A percentile compares a stretch with the other conserved stretches of the same genome.
Evolutionary conservation across 495 filamentous ascomycete genomes (phyloP).

Genomic region (Penicillium lividum): DNA sequence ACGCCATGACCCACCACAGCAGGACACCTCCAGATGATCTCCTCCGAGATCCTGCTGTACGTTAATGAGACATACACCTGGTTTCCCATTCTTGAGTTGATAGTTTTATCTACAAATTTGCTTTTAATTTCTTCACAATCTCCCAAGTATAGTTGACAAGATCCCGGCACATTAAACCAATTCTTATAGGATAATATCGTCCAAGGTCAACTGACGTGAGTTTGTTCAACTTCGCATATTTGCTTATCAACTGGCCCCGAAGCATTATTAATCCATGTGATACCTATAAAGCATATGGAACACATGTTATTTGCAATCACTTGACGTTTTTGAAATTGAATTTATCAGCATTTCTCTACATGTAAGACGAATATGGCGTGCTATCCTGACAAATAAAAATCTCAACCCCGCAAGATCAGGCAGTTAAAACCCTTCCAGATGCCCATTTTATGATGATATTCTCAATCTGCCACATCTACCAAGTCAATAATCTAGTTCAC

Average conservation of each 20-base stretch:
- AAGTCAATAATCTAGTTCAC: background rate
- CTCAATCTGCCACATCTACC: background rate
- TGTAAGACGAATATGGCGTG: conserved; percentile 35
- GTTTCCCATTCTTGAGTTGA: conserved; percentile 31
- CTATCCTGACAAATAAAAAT: conserved; percentile 36
- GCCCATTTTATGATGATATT: background rate
- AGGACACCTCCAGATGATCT: conserved; percentile 28
- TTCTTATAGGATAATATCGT: background rate
- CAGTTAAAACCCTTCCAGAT: conserved; percentile 1
- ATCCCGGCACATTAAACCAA: background rate
- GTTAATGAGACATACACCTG: conserved; percentile 40
- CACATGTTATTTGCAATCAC: background rate
- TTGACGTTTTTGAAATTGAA: conserved; percentile 7
- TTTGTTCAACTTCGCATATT: background rate
- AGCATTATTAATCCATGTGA: conserved; percentile 4
- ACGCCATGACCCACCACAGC: conserved; percentile 27
- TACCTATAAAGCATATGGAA: background rate
- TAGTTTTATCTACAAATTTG: conserved; percentile 30
- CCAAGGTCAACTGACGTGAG: too few species aligned
- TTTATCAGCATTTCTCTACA: conserved; percentile 33
- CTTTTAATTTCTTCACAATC: conserved; percentile 4
- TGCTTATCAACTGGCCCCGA: background rate
- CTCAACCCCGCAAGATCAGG: conserved; percentile 21
- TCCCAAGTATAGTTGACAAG: background rate
- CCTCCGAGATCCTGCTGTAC: conserved; percentile 32